Conservation (phyloP, 108 stramenopile species). For the Cylindrotheca closterium region DNA sequence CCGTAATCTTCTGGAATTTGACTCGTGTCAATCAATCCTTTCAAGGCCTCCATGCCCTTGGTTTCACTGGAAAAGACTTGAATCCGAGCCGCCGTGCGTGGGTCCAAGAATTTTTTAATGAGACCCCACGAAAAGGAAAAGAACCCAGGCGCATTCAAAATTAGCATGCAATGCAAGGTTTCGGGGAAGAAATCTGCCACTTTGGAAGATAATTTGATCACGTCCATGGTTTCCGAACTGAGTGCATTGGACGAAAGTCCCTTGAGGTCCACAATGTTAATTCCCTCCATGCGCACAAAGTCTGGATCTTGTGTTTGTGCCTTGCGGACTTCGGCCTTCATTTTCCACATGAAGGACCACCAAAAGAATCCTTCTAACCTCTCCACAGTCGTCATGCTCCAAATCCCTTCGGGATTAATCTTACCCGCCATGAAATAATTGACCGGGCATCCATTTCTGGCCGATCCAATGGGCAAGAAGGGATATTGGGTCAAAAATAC, state of each 20-base stretch:
- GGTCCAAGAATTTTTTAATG: constrained; percentile 50
- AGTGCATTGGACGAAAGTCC: constrained; percentile 50
- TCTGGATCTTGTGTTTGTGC: constrained; percentile 30
- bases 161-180: constrained; percentile 45
- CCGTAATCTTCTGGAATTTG: constrained; percentile 51
- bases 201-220: constrained; percentile 48
- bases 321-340: constrained; percentile 27
- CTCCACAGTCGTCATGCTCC: constrained; percentile 21
- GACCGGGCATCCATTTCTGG: constrained; percentile 48
- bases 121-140: constrained; percentile 54
- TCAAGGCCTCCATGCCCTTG: constrained; percentile 28
- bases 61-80: constrained; percentile 33
- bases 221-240: constrained; percentile 54
- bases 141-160: constrained; percentile 57
- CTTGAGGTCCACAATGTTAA: constrained; percentile 59
- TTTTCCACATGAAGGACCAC: constrained; percentile 40
- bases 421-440: constrained; percentile 43
- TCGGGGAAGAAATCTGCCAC: constrained; percentile 45
- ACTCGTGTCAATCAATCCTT: constrained; percentile 27
- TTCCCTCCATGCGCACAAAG: constrained; percentile 50
- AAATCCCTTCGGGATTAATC: constrained; percentile 44
- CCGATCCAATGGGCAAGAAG: constrained; percentile 33
- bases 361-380: constrained; percentile 36
- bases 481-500: constrained; percentile 55
- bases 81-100: constrained; percentile 41